Conservation (phyloP, 2,329 filamentous ascomycete genomes). For the Metarhizium brunneum region DNA sequence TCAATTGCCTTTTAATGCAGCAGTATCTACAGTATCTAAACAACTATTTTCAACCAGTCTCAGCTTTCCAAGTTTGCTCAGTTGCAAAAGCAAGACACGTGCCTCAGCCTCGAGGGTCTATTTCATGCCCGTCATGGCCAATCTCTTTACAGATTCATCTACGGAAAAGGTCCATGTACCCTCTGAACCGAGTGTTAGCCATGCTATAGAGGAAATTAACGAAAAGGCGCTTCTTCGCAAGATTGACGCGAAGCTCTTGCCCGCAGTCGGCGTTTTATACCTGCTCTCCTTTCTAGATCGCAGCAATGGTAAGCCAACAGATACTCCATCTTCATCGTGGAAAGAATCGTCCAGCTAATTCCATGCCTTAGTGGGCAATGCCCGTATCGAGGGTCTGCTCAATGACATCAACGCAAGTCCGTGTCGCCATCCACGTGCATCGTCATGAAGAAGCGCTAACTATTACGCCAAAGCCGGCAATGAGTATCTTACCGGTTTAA, state of each 20-base stretch:
- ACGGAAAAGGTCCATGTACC: neutral
- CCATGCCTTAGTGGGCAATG: neutral
- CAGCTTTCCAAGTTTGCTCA: neutral
- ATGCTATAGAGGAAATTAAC: neutral
- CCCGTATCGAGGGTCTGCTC: neutral
- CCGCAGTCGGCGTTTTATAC: conserved; percentile 45
- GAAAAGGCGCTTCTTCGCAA: conserved; percentile 40
- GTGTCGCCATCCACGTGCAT: neutral
- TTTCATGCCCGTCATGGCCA: neutral
- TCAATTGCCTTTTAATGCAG: neutral
- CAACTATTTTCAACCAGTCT: neutral
- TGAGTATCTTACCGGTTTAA: neutral
- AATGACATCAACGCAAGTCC: neutral
- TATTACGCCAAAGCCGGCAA: neutral
- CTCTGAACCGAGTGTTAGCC: neutral
- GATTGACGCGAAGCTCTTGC: conserved; percentile 41
- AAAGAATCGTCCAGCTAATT: neutral
- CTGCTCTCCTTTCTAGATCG: conserved; percentile 47
- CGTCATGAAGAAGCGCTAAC: neutral
- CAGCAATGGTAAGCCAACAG: conserved; percentile 40
- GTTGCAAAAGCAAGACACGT: neutral
- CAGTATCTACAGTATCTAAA: too few relatives aligned
- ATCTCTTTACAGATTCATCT: neutral
- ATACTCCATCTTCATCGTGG: conserved; percentile 6
- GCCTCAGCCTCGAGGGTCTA: neutral